Base-by-base conservation (phyloP, 768 basidiomycete species). In the Pseudohyphozyma bogoriensis region DNA sequence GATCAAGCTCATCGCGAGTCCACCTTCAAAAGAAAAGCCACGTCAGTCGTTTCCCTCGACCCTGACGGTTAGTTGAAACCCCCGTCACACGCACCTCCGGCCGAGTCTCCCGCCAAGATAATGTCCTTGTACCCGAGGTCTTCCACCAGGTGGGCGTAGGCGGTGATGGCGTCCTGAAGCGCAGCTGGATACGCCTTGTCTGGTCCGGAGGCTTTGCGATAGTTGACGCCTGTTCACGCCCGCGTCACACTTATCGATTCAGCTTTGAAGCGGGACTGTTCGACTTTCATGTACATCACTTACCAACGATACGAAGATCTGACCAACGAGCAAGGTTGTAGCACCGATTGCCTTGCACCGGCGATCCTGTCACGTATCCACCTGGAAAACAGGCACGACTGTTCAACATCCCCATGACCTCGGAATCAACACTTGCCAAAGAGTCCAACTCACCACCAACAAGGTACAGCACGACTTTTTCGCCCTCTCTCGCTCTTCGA, bases 161-260 rank as follows among this genome's bases (percentile, higher is more conserved):
- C 57, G 9, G 68, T 10, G 51, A 69, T 66, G 8, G 58, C 65
- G 39, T 69, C 68, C 42, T 66, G 68, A 4, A 69, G 60, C 1
- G 61, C 60, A 5, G 65, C 65, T 0, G 68, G 68, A 36, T 56
- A 69, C 4, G 63, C 68, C 4, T 33, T 22, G 0, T 31, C 24
- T 16, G 44, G 33, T 22, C 37, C n/a, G 12, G 52, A 50, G 12
- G 65, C 55, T 49, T 66, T 61, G 44, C 68, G 68, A 28, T 65
- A 69, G 45, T 67, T 69, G 37, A 56, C 58, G 18, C 47, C 46
- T 47, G 46, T 24, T 6, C 4, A n/a, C 7, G 45, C 45, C 24
- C 1, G 22, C 6, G 15, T 46, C 42, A 35, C 28, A 11, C 32
- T 8, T 8, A 28, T n/a, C 47, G n/a, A n/a, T n/a, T n/a, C n/a